A percentile compares a stretch with the other conserved stretches of the same genome.
Conservation (phyloP, 306 rosid species). For the Arachis stenosperma region DNA sequence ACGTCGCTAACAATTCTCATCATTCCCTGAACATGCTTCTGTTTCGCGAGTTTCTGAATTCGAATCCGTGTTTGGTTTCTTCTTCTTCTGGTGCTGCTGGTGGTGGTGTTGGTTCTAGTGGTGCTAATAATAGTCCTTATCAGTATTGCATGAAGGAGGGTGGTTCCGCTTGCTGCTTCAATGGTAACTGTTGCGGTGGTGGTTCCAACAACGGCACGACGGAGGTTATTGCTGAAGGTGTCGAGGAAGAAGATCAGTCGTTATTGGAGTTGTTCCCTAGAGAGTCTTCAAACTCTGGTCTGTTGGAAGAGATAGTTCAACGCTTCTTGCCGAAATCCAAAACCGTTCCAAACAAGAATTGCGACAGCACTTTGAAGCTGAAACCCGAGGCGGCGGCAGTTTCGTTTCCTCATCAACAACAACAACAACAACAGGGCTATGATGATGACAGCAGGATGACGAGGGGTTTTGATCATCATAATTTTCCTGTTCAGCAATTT, state of each 20-base stretch:
- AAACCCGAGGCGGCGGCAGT: neutral
- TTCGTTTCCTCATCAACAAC: neutral
- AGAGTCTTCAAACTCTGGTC: conserved; percentile 63
- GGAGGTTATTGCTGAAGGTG: neutral
- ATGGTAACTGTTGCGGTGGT: neutral
- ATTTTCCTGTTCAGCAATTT: conserved; percentile 41
- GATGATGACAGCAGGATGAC: neutral
- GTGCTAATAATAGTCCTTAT: neutral
- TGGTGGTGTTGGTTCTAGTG: too few relatives aligned
- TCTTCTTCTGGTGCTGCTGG: neutral
- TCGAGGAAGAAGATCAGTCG: neutral
- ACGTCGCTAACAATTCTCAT: neutral
- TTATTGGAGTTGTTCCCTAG: conserved; percentile 49
- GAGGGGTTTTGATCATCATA: conserved; percentile 42
- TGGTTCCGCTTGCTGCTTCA: neutral
- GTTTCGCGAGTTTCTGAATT: conserved; percentile 49
- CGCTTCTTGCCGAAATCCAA: conserved; percentile 56
- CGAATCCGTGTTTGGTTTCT: conserved; percentile 31
- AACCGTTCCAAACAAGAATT: conserved; percentile 6
- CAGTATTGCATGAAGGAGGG: conserved; percentile 7
- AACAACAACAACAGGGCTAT: neutral
- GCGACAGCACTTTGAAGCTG: neutral
- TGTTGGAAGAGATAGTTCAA: conserved; percentile 73
- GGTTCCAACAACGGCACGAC: neutral
- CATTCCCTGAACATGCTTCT: conserved; percentile 59